phyloP scores from a whole-genome alignment of 805 yeast species.

The Yarrowia porcina region DNA sequence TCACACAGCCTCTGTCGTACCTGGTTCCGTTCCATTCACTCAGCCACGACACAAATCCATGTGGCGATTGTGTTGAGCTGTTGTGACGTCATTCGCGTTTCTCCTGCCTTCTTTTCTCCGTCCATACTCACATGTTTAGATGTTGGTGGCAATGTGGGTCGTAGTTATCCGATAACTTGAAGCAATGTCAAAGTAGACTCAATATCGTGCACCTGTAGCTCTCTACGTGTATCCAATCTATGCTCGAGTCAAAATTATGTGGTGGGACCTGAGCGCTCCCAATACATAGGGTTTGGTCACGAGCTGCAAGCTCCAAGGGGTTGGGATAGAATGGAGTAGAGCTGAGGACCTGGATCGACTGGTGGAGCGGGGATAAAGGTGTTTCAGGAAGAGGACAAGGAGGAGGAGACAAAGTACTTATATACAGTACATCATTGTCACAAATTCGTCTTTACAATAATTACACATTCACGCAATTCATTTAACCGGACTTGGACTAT shows the following conservation, averaged over 20 bases:
- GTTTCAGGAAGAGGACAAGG: background rate
- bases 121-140: slow-evolving; percentile 6
- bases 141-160: background rate
- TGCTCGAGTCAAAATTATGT: slow-evolving; percentile 28
- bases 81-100: background rate
- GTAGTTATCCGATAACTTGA: slow-evolving; percentile 22
- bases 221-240: slow-evolving; percentile 19
- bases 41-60: background rate
- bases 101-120: background rate
- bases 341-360: too few species aligned
- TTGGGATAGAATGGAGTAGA: slow-evolving; percentile 20
- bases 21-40: too few species aligned
- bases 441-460: background rate
- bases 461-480: too few species aligned
- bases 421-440: background rate
- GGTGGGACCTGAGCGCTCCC: slow-evolving; percentile 29
- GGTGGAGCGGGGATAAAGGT: background rate
- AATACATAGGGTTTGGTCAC: slow-evolving; percentile 19
- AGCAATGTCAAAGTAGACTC: slow-evolving; percentile 27
- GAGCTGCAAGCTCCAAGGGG: slow-evolving; percentile 27
- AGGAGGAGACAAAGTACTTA: background rate
- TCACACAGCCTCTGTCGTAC: too few species aligned
- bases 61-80: background rate
- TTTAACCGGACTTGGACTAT: background rate
- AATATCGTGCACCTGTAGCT: slow-evolving; percentile 11